phyloP scores from a whole-genome alignment of 805 yeast genomes.

The Lipomyces spencermartinsiae region DNA sequence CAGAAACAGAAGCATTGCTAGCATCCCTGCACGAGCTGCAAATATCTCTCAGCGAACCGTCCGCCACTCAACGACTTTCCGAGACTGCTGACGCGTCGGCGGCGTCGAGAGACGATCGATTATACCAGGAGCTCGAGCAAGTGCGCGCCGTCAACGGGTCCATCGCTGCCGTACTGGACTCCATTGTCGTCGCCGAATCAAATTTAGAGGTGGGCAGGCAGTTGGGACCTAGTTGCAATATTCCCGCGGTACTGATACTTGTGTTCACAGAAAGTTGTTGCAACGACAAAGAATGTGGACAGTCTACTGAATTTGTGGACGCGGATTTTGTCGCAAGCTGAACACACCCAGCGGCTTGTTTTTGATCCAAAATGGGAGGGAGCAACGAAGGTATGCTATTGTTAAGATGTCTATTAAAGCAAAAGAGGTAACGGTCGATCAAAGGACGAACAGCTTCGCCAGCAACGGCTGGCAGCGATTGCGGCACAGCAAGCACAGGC shows the following conservation, averaged over 20 bases:
- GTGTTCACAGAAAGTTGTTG: slow-evolving; percentile 29
- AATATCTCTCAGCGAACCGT: not conserved
- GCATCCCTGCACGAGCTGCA: not conserved
- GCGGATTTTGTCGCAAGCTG: slow-evolving; percentile 44
- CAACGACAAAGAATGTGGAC: slow-evolving; percentile 42
- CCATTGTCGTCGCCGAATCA: slow-evolving; percentile 26
- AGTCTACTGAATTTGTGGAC: slow-evolving; percentile 44
- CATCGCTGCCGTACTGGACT: slow-evolving; percentile 26
- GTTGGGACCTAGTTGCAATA: not conserved
- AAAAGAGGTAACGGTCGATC: not conserved
- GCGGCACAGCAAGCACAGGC: slow-evolving; percentile 27
- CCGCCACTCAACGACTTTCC: not conserved
- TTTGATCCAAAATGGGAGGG: slow-evolving; percentile 44
- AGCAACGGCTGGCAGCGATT: slow-evolving; percentile 27
- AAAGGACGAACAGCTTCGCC: slow-evolving; percentile 40
- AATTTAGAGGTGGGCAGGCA: slow-evolving; percentile 28
- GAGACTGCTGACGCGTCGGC: not conserved
- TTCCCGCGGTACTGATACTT: not conserved
- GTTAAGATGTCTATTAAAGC: not conserved
- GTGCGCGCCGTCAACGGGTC: slow-evolving; percentile 30
- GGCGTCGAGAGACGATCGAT: slow-evolving; percentile 21
- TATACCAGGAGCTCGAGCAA: slow-evolving; percentile 27
- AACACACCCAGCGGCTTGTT: slow-evolving; percentile 43
- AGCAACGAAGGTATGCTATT: slow-evolving; percentile 33
- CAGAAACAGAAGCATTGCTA: slow-evolving; percentile 4